Base-by-base conservation (phyloP, 78 protist genomes). In the Chrysochromulina parva region DNA sequence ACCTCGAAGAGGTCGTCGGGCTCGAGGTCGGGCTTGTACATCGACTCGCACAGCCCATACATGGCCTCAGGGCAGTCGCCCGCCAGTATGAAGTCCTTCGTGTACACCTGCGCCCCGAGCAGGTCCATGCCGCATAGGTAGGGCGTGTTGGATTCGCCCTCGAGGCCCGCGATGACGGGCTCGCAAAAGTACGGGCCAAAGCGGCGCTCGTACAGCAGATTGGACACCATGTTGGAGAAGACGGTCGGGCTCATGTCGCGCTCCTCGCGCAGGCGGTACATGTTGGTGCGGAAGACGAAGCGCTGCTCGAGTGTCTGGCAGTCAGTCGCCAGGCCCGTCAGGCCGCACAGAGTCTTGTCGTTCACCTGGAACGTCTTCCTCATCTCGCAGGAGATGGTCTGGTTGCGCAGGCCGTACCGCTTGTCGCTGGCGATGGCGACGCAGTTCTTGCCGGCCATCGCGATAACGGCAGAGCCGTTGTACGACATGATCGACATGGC, bases 381-480 rank as follows among this genome's bases (percentile, higher is more conserved):
- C 81, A 69, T 50, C 28, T 59, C 38, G 76, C 78, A 50, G n/a
- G 16, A 71, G 26, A 55, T 52, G 0, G 69, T 87, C 48, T 55
- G 47, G 60, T 87, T 87, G 53, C 65, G 14, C 62, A 87, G 7
- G 47, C 69, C 90, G 65, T 26, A 59, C 20, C 65, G n/a, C 28
- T 9, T 9, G 3, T 4, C 90, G 90, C 90, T 52, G 24, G 90
- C 76, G 59, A 87, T 87, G 50, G 81, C 90, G 65, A 52, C 6
- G 62, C 90, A 87, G 73, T 59, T 16, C 80, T 87, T 87, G 78
- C 90, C 90, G 4, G 65, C 52, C 90, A 87, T 87, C 50, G 90
- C 90, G 60, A 87, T 50, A 13, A 87, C 16, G 14, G 90, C 65
- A 0, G 76, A 4, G 48, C 90, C 90, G 17, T 87, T 87, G 65